A percentile compares a stretch with the other conserved stretches of the same genome.
Evolutionary conservation across 2,329 filamentous ascomycete species (phyloP).

Genomic region (Piedraia hortae): DNA sequence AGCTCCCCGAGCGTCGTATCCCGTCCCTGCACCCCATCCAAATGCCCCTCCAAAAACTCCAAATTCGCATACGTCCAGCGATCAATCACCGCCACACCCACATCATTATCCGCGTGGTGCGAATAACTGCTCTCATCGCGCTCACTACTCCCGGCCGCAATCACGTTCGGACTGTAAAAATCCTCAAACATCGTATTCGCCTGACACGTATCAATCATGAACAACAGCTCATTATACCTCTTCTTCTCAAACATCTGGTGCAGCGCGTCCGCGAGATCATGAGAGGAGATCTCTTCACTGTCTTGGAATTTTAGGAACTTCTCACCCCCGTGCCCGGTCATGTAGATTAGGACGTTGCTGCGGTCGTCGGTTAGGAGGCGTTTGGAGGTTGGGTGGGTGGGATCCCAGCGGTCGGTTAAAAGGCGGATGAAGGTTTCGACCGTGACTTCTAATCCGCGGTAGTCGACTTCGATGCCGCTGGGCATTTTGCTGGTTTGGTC

Average conservation of each 20-base stretch:
- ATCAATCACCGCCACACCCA: slow-evolving; percentile 93
- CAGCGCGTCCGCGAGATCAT: slow-evolving; percentile 88
- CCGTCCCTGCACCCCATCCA: slow-evolving; percentile 57
- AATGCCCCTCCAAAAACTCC: slow-evolving; percentile 78
- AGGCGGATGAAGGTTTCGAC: slow-evolving; percentile 96
- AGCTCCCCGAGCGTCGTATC: slow-evolving; percentile 80
- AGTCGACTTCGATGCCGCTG: slow-evolving; percentile 67
- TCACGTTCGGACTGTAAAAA: slow-evolving; percentile 93
- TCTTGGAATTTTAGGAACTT: slow-evolving; percentile 98
- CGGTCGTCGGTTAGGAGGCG: slow-evolving; percentile 78
- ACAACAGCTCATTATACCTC: slow-evolving; percentile 90
- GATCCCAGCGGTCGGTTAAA: slow-evolving; percentile 76
- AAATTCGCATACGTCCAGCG: slow-evolving; percentile 97
- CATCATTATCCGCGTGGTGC: slow-evolving; percentile 92
- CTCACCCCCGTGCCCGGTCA: slow-evolving; percentile 95
- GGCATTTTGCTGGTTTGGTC: slow-evolving; percentile 9
- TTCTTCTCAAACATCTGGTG: slow-evolving; percentile 99
- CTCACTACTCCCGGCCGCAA: slow-evolving; percentile 87
- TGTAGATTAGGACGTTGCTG: slow-evolving; percentile 93
- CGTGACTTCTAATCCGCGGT: slow-evolving; percentile 90
- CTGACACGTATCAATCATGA: slow-evolving; percentile 99
- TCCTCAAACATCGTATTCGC: slow-evolving; percentile 98
- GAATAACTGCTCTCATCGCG: slow-evolving; percentile 92
- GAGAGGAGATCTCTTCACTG: slow-evolving; percentile 86
- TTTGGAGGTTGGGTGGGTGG: slow-evolving; percentile 87